Conservation (phyloP, 2,329 filamentous ascomycete genomes). For the Escovopsis sp. region DNA sequence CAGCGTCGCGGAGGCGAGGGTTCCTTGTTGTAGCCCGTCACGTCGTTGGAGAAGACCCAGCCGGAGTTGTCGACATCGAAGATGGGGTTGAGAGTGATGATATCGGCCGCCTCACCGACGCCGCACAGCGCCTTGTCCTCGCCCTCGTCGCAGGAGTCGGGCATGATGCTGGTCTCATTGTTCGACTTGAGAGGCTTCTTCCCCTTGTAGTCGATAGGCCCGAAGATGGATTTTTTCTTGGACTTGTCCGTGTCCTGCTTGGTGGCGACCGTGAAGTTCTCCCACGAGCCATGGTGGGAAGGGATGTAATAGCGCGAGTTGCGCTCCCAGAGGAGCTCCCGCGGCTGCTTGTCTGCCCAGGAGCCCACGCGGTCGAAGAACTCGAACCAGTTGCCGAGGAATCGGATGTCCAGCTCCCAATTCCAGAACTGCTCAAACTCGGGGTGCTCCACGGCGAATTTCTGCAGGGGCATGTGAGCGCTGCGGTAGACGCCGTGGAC, state of each 20-base stretch:
- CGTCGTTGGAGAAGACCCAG: slow-evolving; percentile 58
- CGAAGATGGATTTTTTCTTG: slow-evolving; percentile 48
- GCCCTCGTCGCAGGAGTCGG: slow-evolving; percentile 38
- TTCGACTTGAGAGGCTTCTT: slow-evolving; percentile 34
- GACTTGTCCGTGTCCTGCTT: slow-evolving; percentile 42
- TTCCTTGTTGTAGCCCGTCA: slow-evolving; percentile 51
- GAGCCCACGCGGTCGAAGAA: slow-evolving; percentile 52
- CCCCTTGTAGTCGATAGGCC: slow-evolving; percentile 42
- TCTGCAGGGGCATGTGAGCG: slow-evolving; percentile 47
- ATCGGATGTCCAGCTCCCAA: slow-evolving; percentile 56
- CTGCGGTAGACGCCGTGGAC: slow-evolving; percentile 58
- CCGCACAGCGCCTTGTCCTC: slow-evolving; percentile 41
- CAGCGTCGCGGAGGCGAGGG: slow-evolving; percentile 44
- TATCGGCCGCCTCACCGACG: slow-evolving; percentile 56
- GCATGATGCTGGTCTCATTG: slow-evolving; percentile 37
- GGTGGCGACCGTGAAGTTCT: slow-evolving; percentile 54
- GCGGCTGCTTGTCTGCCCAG: slow-evolving; percentile 54
- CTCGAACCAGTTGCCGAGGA: slow-evolving; percentile 55
- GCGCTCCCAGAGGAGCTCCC: slow-evolving; percentile 64
- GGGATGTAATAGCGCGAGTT: slow-evolving; percentile 66
- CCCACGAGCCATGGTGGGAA: slow-evolving; percentile 52
- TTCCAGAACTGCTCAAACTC: slow-evolving; percentile 57
- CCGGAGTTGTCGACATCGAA: slow-evolving; percentile 58
- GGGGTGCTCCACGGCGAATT: slow-evolving; percentile 47
- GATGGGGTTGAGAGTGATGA: slow-evolving; percentile 65